These are phyloP conservation scores for Clohesyomyces aquaticus DNA, from an alignment of 495 filamentous ascomycete species.

Conservation along the genomic window DNA sequence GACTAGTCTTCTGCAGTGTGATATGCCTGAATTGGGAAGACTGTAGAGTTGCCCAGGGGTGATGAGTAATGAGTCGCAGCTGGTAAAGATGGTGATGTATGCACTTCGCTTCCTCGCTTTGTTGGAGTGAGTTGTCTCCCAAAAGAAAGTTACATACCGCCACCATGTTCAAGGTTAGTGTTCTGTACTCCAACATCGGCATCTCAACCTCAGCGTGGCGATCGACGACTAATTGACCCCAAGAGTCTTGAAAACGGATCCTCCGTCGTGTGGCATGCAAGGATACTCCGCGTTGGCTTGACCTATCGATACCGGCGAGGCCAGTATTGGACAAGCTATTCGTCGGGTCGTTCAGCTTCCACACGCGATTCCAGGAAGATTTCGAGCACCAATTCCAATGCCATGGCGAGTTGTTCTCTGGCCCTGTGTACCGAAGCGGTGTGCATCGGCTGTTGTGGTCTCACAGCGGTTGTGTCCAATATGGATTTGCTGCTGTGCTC, in stretches of 20 bases:
- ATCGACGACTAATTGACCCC: neutral
- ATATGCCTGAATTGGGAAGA: too few relatives aligned
- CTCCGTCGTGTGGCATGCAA: neutral
- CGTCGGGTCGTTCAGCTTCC: too few relatives aligned
- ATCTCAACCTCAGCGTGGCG: constrained; percentile 6
- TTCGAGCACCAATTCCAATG: constrained; percentile 14
- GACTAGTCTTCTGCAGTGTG: too few relatives aligned
- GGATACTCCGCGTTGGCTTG: neutral
- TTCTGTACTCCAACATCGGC: neutral
- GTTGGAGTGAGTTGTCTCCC: neutral
- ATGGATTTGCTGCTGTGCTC: constrained; percentile 16
- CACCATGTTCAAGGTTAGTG: neutral
- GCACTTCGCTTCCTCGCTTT: neutral
- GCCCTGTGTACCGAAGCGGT: constrained; percentile 25
- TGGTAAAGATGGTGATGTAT: neutral
- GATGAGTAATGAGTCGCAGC: too few relatives aligned
- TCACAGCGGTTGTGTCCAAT: constrained; percentile 31
- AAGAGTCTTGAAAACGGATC: neutral
- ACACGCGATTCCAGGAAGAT: neutral
- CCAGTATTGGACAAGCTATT: constrained; percentile 23
- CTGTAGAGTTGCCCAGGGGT: too few relatives aligned
- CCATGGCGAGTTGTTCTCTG: constrained; percentile 23
- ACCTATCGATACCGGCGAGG: neutral
- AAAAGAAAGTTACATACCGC: neutral
- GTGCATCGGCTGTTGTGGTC: constrained; percentile 19